Conservation (phyloP, 2,329 filamentous ascomycete genomes). For the Zarea fungicola region DNA sequence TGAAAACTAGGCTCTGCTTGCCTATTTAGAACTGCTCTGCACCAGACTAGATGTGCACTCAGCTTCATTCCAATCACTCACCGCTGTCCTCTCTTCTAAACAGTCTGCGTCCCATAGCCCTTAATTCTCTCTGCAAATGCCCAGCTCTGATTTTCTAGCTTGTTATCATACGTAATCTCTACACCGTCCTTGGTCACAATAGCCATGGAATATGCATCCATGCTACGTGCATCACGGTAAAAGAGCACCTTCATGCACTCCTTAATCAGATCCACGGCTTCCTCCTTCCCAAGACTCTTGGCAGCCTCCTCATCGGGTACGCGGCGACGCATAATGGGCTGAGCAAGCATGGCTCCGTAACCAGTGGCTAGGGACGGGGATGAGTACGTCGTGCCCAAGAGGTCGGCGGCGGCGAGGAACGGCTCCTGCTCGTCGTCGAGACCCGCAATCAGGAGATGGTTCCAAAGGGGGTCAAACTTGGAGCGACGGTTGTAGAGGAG, state of each 20-base stretch:
- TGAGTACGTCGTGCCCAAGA: conserved; percentile 87
- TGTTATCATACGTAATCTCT: conserved; percentile 75
- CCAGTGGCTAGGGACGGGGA: conserved; percentile 87
- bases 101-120: conserved; percentile 86
- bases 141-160: conserved; percentile 95
- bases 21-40: background rate
- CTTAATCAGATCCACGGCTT: conserved; percentile 75
- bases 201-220: conserved; percentile 88
- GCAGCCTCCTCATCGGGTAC: conserved; percentile 81
- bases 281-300: conserved; percentile 64
- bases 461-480: conserved; percentile 97
- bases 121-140: conserved; percentile 92
- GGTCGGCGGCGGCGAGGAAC: conserved; percentile 86
- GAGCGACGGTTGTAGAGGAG: conserved; percentile 92
- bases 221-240: conserved; percentile 90
- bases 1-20: background rate
- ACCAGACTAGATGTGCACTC: too few species aligned
- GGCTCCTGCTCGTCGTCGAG: conserved; percentile 74
- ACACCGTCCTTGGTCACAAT: conserved; percentile 86
- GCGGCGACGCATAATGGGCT: conserved; percentile 80
- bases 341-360: conserved; percentile 86
- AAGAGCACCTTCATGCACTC: conserved; percentile 98
- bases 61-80: background rate
- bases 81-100: too few species aligned
- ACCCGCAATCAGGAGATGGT: conserved; percentile 86